These are phyloP conservation scores for Paramecium sexaurelia DNA, from an alignment of 73 alveolate genomes.

Conservation along the genomic window DNA sequence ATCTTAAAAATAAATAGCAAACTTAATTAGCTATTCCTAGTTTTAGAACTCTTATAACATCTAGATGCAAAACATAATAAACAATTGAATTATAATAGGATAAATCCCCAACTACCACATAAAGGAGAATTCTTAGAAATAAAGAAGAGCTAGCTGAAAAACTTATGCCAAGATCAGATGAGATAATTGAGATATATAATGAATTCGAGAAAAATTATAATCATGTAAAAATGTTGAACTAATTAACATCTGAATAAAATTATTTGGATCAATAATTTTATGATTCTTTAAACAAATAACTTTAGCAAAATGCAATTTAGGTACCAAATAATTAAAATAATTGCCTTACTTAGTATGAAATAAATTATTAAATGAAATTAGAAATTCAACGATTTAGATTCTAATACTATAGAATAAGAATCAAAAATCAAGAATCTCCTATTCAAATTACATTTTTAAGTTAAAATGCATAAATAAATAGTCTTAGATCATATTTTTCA, in stretches of 20 bases:
- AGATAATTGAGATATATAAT: background rate
- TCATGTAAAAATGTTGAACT: conserved; percentile 6
- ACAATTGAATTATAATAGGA: background rate
- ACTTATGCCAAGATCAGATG: background rate
- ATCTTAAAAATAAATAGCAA: background rate
- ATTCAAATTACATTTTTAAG: background rate
- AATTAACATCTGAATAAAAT: background rate
- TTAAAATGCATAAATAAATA: background rate
- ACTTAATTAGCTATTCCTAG: background rate
- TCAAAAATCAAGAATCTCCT: background rate
- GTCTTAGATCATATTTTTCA: background rate
- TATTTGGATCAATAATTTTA: background rate
- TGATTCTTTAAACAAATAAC: background rate
- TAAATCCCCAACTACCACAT: background rate
- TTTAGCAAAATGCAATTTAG: background rate
- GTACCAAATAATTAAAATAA: background rate
- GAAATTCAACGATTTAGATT: background rate
- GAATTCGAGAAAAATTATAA: conserved; percentile 19
- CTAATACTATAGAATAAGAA: background rate
- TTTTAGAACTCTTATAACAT: background rate
- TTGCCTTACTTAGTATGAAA: background rate
- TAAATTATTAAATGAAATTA: background rate
- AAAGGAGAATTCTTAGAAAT: background rate
- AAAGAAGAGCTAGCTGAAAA: background rate
- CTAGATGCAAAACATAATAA: conserved; percentile 25